Evolutionary conservation across 768 basidiomycete species (phyloP).

Genomic region (Leccinum uliginosum): DNA sequence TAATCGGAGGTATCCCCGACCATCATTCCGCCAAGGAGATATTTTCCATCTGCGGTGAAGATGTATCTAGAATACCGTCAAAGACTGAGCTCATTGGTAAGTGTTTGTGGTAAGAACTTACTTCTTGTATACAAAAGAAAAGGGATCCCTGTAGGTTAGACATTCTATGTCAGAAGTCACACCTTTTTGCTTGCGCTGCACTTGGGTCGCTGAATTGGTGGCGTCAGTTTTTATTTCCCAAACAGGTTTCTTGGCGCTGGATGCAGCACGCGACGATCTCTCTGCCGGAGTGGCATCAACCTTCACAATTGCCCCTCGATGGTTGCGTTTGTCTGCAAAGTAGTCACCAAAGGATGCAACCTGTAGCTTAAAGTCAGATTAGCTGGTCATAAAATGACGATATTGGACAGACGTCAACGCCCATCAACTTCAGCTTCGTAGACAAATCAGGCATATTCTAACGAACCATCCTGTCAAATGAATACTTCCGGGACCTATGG

Average conservation of each 20-base stretch:
- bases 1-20: conserved; percentile 70
- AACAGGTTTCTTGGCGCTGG: background rate
- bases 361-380: conserved; percentile 15
- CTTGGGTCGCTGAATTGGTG: background rate
- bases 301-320: conserved; percentile 2
- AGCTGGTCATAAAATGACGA: background rate
- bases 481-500: background rate
- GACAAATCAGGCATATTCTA: conserved; percentile 61
- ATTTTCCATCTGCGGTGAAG: conserved; percentile 66
- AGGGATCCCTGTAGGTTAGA: conserved; percentile 68
- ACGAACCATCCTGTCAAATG: background rate
- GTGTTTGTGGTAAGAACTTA: conserved; percentile 6
- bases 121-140: conserved; percentile 70
- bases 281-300: background rate
- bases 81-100: background rate
- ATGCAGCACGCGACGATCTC: background rate
- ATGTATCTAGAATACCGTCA: conserved; percentile 42
- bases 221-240: conserved; percentile 22
- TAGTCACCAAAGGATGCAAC: conserved; percentile 72
- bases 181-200: background rate
- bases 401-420: conserved; percentile 41
- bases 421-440: conserved; percentile 62
- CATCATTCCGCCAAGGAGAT: conserved; percentile 76
- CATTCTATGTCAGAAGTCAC: conserved; percentile 40
- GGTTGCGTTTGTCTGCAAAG: conserved; percentile 51